These are phyloP conservation scores for grape (Vitis vinifera) DNA, from an alignment of 164 flowering plant species.

Conservation along the genomic window DNA sequence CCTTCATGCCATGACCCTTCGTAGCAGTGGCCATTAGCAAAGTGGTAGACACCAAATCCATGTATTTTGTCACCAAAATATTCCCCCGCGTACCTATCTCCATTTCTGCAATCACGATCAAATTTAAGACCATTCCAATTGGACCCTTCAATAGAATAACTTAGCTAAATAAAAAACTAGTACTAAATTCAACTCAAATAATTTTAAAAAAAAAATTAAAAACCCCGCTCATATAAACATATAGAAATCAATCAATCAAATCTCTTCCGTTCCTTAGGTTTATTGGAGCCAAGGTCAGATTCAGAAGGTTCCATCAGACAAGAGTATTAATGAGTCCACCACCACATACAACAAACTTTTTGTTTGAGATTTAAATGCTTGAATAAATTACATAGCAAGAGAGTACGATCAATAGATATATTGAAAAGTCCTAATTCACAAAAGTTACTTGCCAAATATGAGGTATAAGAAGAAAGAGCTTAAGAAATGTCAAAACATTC, in stretches of 20 bases:
- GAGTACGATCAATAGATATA: not conserved
- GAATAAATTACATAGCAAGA: not conserved
- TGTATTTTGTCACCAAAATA: constrained; percentile 96
- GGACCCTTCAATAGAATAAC: not conserved
- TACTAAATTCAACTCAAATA: not conserved
- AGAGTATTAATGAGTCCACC: not conserved
- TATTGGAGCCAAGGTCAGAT: not conserved
- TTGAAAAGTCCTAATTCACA: too few species aligned
- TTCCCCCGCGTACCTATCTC: constrained; percentile 92
- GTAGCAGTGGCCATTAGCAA: constrained; percentile 89
- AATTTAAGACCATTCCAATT: not conserved
- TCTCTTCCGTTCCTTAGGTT: not conserved
- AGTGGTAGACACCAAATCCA: constrained; percentile 95
- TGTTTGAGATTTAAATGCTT: not conserved
- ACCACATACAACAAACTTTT: not conserved
- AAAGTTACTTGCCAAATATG: too few species aligned
- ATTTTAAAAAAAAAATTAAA: not conserved
- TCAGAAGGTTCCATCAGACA: not conserved
- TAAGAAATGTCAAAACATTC: not conserved
- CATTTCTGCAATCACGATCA: constrained; percentile 55
- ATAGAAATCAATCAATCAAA: not conserved
- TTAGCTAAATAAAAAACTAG: not conserved
- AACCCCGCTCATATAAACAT: not conserved
- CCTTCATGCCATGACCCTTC: constrained; percentile 99
- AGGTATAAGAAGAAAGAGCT: too few species aligned